A percentile compares a stretch with the other conserved stretches of the same genome.
Evolutionary conservation across 805 yeast genomes (phyloP).

Genomic region (Ascoidea asiatica): DNA sequence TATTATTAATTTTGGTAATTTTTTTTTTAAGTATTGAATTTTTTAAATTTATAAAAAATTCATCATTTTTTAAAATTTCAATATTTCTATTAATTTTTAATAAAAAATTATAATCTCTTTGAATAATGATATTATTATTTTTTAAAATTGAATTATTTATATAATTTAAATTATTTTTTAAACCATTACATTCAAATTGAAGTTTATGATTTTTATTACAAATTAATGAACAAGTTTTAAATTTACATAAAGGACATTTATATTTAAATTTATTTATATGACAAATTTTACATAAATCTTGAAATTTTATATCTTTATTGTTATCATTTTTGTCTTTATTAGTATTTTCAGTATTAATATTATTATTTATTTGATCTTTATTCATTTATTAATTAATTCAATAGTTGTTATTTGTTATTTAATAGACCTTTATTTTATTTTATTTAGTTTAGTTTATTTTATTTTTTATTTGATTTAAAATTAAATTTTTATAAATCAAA

Average conservation of each 20-base stretch:
- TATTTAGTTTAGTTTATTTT: no score
- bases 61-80: conserved; percentile 43
- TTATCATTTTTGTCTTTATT: no score
- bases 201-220: conserved; percentile 66
- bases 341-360: no score
- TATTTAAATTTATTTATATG: conserved; percentile 35
- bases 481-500: no score
- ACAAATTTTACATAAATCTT: conserved; percentile 32
- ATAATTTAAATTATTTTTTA: conserved; percentile 45
- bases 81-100: conserved; percentile 44
- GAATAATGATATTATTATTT: conserved; percentile 27
- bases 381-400: no score
- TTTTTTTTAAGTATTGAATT: conserved; percentile 4
- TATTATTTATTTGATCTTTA: no score
- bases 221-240: conserved; percentile 50
- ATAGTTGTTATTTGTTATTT: no score
- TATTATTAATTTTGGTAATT: conserved; percentile 6
- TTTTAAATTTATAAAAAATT: conserved; percentile 6
- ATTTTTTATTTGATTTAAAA: no score
- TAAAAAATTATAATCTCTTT: conserved; percentile 75
- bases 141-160: conserved; percentile 29
- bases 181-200: conserved; percentile 52
- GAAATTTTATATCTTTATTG: background rate
- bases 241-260: conserved; percentile 68
- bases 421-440: no score